Base-by-base conservation (phyloP, 768 basidiomycete genomes). In the Cystobasidium ongulense region DNA sequence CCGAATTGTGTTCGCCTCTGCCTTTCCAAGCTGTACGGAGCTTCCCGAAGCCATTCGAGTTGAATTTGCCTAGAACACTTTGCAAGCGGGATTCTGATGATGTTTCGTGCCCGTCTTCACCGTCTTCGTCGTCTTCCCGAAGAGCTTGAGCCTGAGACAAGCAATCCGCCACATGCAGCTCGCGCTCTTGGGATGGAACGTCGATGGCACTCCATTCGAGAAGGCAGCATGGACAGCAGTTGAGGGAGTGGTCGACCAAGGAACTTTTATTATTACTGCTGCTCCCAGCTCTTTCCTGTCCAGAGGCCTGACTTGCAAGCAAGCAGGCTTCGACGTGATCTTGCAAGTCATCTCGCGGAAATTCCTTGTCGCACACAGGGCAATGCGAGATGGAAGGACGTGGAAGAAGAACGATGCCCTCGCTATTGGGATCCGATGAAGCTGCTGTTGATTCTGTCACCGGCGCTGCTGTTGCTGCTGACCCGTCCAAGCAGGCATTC, bases 301-400 rank as follows among this genome's bases (percentile, higher is more conserved):
- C 33, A 4, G 62, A 39, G 10, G 4, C 4, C 29, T 64, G 27
- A 2, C 15, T 18, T 36, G 63, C 31, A 27, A 38, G 8, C 29
- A 71, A 54, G 68, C 68, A 71, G 11, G 33, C 53, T 46, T 71
- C 53, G 29, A 71, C 68, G 54, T 71, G 68, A 38, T 59, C 53
- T 43, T 71, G 25, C 7, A 71, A 29, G 17, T 27, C 54, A 29
- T 38, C 27, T 57, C 53, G 39, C 43, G 54, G 25, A 5, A 71
- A 17, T 11, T n/a, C 18, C 10, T 31, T 8, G 35, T 36, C 29
- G 54, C 68, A 71, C 5, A 71, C 39, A 13, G 68, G 68, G 38
- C 68, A 71, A 11, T 23, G 5, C 65, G 39, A 3, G 4, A 31
- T 10, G 43, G 13, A 13, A 8, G 8, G 25, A 5, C 57, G 11